Conservation (phyloP, 768 basidiomycete species). For the Rhizopogon salebrosus region DNA sequence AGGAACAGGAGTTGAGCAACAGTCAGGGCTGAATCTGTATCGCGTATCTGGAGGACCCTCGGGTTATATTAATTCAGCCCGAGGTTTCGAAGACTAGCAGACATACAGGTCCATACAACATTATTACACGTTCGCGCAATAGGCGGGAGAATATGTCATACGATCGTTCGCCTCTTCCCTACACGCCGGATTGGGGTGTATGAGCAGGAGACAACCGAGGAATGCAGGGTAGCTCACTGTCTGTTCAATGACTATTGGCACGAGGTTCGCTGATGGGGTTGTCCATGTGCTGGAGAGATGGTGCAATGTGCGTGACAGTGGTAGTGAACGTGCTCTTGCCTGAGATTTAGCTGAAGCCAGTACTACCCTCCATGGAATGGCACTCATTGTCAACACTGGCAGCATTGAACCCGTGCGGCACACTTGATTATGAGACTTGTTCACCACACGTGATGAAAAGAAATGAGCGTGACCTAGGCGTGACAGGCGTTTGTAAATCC, state of each 20-base stretch:
- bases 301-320: constrained; percentile 43
- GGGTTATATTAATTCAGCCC: constrained; percentile 8
- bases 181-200: constrained; percentile 3
- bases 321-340: constrained; percentile 7
- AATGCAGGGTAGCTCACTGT: constrained; percentile 47
- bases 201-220: constrained; percentile 11
- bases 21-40: constrained; percentile 80
- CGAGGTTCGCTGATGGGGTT: constrained; percentile 56
- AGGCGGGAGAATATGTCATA: constrained; percentile 97
- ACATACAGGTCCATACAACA: constrained; percentile 88
- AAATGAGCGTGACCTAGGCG: constrained; percentile 7
- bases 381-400: not conserved
- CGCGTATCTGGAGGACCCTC: constrained; percentile 61
- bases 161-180: constrained; percentile 84
- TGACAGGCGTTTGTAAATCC: constrained; percentile 15
- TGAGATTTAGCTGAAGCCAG: constrained; percentile 12
- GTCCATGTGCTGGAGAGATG: constrained; percentile 44
- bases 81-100: constrained; percentile 6
- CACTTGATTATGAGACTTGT: not conserved
- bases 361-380: not conserved
- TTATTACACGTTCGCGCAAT: constrained; percentile 89
- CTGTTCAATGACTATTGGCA: constrained; percentile 92
- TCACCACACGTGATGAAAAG: constrained; percentile 15
- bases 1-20: constrained; percentile 93
- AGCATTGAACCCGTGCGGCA: not conserved